These are phyloP conservation scores for Neurospora tetraspora DNA, from an alignment of 495 filamentous ascomycete genomes.

Conservation along the genomic window DNA sequence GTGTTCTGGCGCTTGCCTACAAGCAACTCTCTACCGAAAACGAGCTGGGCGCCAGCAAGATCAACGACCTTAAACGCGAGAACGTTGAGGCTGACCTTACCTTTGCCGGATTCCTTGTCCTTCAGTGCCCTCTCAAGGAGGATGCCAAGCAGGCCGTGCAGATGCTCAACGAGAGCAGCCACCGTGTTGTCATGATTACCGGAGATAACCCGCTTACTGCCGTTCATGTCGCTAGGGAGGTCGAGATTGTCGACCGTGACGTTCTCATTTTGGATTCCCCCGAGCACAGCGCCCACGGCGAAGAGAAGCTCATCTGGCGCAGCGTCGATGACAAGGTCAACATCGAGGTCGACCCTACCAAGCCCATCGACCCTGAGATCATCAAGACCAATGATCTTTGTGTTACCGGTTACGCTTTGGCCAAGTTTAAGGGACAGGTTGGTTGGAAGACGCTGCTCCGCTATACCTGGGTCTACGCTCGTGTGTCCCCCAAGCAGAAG, in stretches of 20 bases:
- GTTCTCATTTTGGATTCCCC: constrained; percentile 91
- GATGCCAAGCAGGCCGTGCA: constrained; percentile 87
- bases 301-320: constrained; percentile 80
- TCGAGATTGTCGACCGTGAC: constrained; percentile 96
- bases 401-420: constrained; percentile 88
- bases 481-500: constrained; percentile 97
- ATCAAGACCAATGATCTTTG: constrained; percentile 85
- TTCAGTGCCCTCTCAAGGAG: constrained; percentile 93
- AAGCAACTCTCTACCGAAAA: constrained; percentile 73
- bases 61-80: constrained; percentile 89
- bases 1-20: constrained; percentile 89
- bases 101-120: constrained; percentile 92
- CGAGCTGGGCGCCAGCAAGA: constrained; percentile 69
- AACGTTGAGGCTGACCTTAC: constrained; percentile 75
- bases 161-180: constrained; percentile 98
- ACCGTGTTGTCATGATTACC: constrained; percentile 98
- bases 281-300: constrained; percentile 69
- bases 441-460: constrained; percentile 63
- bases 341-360: constrained; percentile 77
- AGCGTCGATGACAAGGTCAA: constrained; percentile 85
- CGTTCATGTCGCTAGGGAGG: constrained; percentile 87
- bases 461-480: constrained; percentile 95
- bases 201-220: constrained; percentile 97
- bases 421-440: constrained; percentile 77
- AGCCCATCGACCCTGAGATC: constrained; percentile 73